Evolutionary conservation across 495 filamentous ascomycete species (phyloP), one percentile per base, ranked within the genome.

Genomic region (Amorphotheca resinae): DNA sequence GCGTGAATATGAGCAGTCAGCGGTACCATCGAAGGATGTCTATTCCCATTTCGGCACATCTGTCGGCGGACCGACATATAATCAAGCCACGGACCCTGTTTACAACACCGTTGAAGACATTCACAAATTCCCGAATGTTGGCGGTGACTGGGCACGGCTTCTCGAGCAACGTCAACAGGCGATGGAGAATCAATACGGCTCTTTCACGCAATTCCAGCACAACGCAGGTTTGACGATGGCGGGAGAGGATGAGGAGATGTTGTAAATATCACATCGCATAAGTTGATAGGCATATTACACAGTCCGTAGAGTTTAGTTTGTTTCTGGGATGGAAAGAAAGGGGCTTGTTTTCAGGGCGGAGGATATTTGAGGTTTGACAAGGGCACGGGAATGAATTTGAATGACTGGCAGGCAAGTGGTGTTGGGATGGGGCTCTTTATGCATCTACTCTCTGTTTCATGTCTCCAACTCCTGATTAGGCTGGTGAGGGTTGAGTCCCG

Each of bases 161-260:
- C 11, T 68, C 60, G 64, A 67, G 58, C 65, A 73, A 50, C 23
- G 34, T 25, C 59, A 62, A 32, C 61, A 67, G 16, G 48, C 59
- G 0, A 74, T 80, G 70, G 74, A 76, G 57, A 67, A 76, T 40
- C 71, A 76, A 51, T 77, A 80, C 46, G 45, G 48, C 9, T 22
- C 35, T 30, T 51, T 34, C 42, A 35, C 45, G 26, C 44, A 50
- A 34, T 51, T 37, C 23, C 45, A 46, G 18, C 41, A 44, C 16
- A 42, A 45, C 20, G 40, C 18, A 9, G 35, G 42, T 15, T 40
- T 25, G 17, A 23, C 42, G 38, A 16, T 30, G 9, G 30, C 38
- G 18, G 39, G 25, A 36, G 32, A 17, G 11, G 54, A 56, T 31
- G 54, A 53, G 26, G 54, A 56, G 44, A 56, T 56, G 54, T 41